These are phyloP conservation scores for Lentinula sp. DNA, from an alignment of 768 basidiomycete genomes.

Conservation along the genomic window DNA sequence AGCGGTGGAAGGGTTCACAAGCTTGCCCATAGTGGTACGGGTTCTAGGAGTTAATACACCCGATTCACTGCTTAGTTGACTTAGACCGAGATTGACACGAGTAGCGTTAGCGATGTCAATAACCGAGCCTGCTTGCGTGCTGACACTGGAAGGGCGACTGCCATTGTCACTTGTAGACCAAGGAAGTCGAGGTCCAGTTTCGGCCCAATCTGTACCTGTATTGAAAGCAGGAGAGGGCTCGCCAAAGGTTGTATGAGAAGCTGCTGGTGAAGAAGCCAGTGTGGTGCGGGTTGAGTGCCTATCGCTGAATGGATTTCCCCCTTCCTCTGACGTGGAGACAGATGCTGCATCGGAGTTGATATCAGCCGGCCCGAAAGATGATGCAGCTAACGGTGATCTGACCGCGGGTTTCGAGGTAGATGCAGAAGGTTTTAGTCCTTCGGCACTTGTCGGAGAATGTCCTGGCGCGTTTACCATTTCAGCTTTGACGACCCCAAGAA, in stretches of 20 bases:
- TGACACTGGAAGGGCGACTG: constrained; percentile 56
- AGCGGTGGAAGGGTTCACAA: constrained; percentile 40
- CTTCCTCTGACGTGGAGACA: constrained; percentile 35
- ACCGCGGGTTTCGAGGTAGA: constrained; percentile 37
- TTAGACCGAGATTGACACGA: constrained; percentile 58
- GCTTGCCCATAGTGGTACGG: constrained; percentile 56
- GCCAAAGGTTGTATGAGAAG: constrained; percentile 30
- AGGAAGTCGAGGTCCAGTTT: constrained; percentile 32
- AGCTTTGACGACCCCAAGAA: constrained; percentile 72
- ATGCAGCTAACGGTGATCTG: constrained; percentile 64
- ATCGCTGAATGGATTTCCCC: constrained; percentile 68
- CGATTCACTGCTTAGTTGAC: constrained; percentile 21
- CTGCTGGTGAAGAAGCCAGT: constrained; percentile 32
- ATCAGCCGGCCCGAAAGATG: constrained; percentile 69
- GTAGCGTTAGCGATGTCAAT: constrained; percentile 60
- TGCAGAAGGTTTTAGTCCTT: constrained; percentile 30
- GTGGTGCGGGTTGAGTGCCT: constrained; percentile 37
- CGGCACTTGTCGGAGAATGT: constrained; percentile 26
- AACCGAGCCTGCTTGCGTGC: constrained; percentile 55
- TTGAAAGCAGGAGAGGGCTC: constrained; percentile 20
- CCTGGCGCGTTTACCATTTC: constrained; percentile 67
- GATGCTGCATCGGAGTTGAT: constrained; percentile 41
- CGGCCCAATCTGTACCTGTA: constrained; percentile 28
- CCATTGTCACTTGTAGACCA: constrained; percentile 32
- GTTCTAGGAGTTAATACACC: constrained; percentile 31